Evolutionary conservation across 306 rosid species (phyloP).

Genomic region (Sphenostylis stenocarpa): DNA sequence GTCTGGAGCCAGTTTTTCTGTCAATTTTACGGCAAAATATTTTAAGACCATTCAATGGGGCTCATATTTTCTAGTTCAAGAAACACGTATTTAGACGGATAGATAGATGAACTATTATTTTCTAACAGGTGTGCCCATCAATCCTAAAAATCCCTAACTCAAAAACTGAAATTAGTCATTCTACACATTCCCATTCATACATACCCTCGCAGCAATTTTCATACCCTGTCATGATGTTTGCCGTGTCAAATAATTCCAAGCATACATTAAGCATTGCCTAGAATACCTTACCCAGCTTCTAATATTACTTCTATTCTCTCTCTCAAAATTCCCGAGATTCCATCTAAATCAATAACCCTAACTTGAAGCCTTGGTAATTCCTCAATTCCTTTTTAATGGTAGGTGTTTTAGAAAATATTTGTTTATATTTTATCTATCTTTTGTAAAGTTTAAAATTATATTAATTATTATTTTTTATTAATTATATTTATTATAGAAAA

Average conservation of each 20-base stretch:
- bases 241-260: not conserved
- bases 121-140: not conserved
- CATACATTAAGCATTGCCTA: not conserved
- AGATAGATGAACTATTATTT: not conserved
- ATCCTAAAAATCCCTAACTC: not conserved
- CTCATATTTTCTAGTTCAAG: not conserved
- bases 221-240: not conserved
- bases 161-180: not conserved
- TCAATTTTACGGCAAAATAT: conserved; percentile 3
- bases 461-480: too few species aligned
- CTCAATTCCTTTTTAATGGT: too few species aligned
- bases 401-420: too few species aligned
- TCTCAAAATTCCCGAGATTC: not conserved
- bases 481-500: too few species aligned
- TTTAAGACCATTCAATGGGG: conserved; percentile 3
- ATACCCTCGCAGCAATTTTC: not conserved
- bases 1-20: conserved; percentile 59
- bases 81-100: not conserved
- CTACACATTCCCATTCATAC: not conserved
- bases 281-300: not conserved
- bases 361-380: not conserved
- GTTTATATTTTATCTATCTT: too few species aligned
- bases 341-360: not conserved
- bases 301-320: not conserved
- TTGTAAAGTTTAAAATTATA: too few species aligned